Conservation (phyloP, 2,329 filamentous ascomycete species). For the Fusarium torreyae region DNA sequence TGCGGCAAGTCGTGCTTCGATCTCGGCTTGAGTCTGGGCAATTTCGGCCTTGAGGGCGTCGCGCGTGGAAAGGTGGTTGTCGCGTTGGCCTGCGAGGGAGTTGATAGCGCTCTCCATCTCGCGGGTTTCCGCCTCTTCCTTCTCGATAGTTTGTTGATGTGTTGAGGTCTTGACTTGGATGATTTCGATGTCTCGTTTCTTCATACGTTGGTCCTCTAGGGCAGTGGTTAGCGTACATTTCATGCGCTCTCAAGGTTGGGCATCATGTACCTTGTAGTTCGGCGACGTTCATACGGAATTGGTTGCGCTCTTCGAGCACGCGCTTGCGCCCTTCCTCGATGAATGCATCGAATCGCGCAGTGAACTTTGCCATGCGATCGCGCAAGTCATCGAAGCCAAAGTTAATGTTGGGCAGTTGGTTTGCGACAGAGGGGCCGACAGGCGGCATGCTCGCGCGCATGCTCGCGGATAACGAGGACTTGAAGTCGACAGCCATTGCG, state of each 20-base stretch:
- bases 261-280: constrained; percentile 85
- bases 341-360: constrained; percentile 89
- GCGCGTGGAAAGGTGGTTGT: constrained; percentile 70
- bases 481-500: constrained; percentile 74
- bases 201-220: constrained; percentile 91
- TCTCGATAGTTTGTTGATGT: constrained; percentile 81
- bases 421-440: constrained; percentile 76
- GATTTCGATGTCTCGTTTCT: constrained; percentile 89
- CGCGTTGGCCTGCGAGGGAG: constrained; percentile 71
- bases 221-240: constrained; percentile 2
- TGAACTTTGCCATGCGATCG: constrained; percentile 95
- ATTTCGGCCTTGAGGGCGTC: constrained; percentile 74
- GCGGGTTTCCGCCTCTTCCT: constrained; percentile 81
- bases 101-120: constrained; percentile 79
- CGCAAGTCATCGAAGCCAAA: constrained; percentile 97
- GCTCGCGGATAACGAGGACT: constrained; percentile 78
- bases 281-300: constrained; percentile 90
- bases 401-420: constrained; percentile 88
- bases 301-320: constrained; percentile 92
- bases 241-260: neutral
- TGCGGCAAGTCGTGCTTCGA: constrained; percentile 78
- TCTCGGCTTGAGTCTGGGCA: constrained; percentile 77
- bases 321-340: constrained; percentile 92
- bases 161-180: constrained; percentile 78
- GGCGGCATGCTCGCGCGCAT: constrained; percentile 71